These are phyloP conservation scores for Retiboletus flavoniger DNA, from an alignment of 1,284 basidiomycete genomes.

Conservation along the genomic window DNA sequence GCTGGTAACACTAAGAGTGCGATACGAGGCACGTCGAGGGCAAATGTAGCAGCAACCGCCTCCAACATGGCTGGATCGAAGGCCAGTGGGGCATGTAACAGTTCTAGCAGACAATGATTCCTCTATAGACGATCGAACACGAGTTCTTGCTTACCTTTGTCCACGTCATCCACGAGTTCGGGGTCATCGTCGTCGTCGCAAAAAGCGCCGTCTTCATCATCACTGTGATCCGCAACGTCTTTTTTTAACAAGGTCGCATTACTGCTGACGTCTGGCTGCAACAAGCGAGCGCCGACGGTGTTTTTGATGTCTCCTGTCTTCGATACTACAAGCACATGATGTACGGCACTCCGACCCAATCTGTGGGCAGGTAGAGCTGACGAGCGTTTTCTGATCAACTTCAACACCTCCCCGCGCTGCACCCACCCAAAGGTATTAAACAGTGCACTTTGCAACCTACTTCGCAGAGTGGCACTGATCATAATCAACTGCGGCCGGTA, in stretches of 20 bases:
- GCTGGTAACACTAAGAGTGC: slow-evolving; percentile 68
- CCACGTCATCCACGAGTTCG: slow-evolving; percentile 21
- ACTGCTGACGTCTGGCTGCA: not conserved
- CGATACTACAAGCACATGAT: slow-evolving; percentile 63
- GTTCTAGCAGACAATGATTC: slow-evolving; percentile 38
- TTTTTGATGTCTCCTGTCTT: slow-evolving; percentile 51
- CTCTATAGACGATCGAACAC: not conserved
- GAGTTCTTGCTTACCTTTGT: slow-evolving; percentile 22
- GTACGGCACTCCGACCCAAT: slow-evolving; percentile 39
- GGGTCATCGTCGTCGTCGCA: slow-evolving; percentile 25
- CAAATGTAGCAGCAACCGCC: slow-evolving; percentile 66
- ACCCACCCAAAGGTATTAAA: slow-evolving; percentile 58
- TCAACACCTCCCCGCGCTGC: slow-evolving; percentile 44
- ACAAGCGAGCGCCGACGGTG: slow-evolving; percentile 37
- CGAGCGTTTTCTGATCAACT: slow-evolving; percentile 40
- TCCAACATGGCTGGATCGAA: slow-evolving; percentile 59
- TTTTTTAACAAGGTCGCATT: not conserved
- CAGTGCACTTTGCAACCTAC: slow-evolving; percentile 50
- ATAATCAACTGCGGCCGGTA: slow-evolving; percentile 58
- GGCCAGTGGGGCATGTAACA: slow-evolving; percentile 46
- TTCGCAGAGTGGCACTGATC: slow-evolving; percentile 66
- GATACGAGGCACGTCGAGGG: slow-evolving; percentile 64
- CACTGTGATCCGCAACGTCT: not conserved
- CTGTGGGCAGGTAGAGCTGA: slow-evolving; percentile 28
- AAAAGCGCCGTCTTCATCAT: slow-evolving; percentile 19